Evolutionary conservation across 1,284 basidiomycete genomes (phyloP).

Genomic region (Entoloma clypeatum): DNA sequence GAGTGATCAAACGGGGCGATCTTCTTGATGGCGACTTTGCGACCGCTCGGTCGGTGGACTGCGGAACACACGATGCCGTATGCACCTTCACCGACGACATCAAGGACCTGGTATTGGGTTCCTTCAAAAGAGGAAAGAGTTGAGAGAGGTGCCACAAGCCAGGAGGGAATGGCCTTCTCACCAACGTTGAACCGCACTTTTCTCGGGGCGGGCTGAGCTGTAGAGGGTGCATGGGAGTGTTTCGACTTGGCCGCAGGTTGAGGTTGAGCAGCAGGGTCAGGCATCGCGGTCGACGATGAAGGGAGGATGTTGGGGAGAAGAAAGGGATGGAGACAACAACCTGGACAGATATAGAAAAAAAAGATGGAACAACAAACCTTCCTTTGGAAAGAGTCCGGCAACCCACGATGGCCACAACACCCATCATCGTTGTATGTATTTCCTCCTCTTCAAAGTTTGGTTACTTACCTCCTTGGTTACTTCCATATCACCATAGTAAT

Average conservation of each 20-base stretch:
- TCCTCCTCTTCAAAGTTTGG: too few species aligned
- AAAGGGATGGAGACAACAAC: constrained; percentile 20
- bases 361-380: constrained; percentile 22
- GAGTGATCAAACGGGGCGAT: constrained; percentile 91
- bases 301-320: constrained; percentile 15
- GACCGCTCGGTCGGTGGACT: constrained; percentile 73
- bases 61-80: constrained; percentile 90
- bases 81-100: constrained; percentile 87
- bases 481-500: too few species aligned
- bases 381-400: constrained; percentile 16
- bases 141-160: too few species aligned
- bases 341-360: constrained; percentile 22
- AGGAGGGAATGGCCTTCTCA: too few species aligned
- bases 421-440: constrained; percentile 1
- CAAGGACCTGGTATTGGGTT: constrained; percentile 82
- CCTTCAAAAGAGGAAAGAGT: constrained; percentile 50
- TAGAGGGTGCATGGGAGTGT: constrained; percentile 56
- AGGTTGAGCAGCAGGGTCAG: constrained; percentile 22
- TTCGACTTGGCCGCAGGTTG: constrained; percentile 48
- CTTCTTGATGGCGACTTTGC: constrained; percentile 88
- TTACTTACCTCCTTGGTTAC: too few species aligned
- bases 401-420: constrained; percentile 13
- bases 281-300: constrained; percentile 19
- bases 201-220: constrained; percentile 67
- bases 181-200: constrained; percentile 93